A percentile compares a stretch with the other conserved stretches of the same genome.
These are phyloP conservation scores for Trichoderma aggressivum DNA, from an alignment of 2,329 filamentous ascomycete species.

Conservation along the genomic window DNA sequence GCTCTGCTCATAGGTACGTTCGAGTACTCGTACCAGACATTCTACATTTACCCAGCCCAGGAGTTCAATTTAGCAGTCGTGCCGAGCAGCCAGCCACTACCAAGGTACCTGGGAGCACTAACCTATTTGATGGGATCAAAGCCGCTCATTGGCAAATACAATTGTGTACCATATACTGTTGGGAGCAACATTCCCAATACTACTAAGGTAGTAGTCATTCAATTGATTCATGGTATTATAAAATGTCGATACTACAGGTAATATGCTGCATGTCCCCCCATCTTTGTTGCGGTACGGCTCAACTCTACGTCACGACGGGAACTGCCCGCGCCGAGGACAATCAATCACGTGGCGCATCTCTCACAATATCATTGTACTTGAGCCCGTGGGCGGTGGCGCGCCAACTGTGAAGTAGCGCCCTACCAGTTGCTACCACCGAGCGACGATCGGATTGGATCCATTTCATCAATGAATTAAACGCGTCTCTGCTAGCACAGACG, in stretches of 20 bases:
- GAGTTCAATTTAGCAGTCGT: neutral
- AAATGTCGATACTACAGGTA: neutral
- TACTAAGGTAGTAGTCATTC: too few species aligned
- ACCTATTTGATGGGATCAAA: neutral
- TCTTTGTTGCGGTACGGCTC: neutral
- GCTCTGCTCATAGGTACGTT: neutral
- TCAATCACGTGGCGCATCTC: neutral
- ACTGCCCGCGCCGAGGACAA: neutral
- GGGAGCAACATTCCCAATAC: too few species aligned
- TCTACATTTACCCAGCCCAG: neutral
- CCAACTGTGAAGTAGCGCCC: neutral
- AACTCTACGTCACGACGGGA: neutral
- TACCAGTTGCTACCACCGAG: neutral
- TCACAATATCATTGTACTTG: neutral
- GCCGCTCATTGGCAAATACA: neutral
- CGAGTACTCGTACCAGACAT: neutral
- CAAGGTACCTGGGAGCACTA: neutral
- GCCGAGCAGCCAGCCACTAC: neutral
- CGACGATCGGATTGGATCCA: neutral
- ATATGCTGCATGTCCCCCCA: neutral
- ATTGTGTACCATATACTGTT: too few species aligned
- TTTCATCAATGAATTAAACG: neutral
- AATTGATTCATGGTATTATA: too few species aligned
- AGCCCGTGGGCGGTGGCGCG: neutral
- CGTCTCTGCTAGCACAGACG: neutral